A percentile compares a stretch with the other conserved stretches of the same genome.
Conservation (phyloP, 768 basidiomycete species). For the Tricholoma hemisulphureum region DNA sequence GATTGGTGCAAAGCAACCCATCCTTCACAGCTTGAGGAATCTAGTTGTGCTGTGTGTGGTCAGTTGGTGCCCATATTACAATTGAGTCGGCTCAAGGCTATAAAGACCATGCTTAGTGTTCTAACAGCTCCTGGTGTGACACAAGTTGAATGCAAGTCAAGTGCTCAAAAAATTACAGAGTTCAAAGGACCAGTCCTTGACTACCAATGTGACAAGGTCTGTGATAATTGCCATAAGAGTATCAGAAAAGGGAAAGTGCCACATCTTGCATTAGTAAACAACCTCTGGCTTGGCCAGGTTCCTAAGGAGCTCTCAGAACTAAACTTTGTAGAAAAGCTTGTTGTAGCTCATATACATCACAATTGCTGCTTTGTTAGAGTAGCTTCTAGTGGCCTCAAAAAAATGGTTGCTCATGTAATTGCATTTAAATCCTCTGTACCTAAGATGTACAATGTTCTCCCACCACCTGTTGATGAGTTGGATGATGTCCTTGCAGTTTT, state of each 20-base stretch:
- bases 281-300: background rate
- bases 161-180: background rate
- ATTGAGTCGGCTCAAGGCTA: background rate
- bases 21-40: background rate
- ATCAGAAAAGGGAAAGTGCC: background rate
- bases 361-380: constrained; percentile 27
- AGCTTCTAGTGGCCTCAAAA: constrained; percentile 22
- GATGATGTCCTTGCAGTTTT: constrained; percentile 33
- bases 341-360: constrained; percentile 8
- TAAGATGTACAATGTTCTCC: constrained; percentile 25
- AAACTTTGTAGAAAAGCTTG: constrained; percentile 1
- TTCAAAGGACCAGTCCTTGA: constrained; percentile 2
- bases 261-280: background rate
- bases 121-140: constrained; percentile 2
- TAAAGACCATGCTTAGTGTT: constrained; percentile 1
- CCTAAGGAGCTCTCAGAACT: background rate
- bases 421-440: constrained; percentile 28
- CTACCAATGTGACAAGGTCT: background rate
- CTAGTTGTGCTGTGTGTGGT: constrained; percentile 3
- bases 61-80: background rate
- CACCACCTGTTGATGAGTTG: constrained; percentile 24
- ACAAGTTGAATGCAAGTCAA: background rate
- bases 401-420: constrained; percentile 35
- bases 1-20: background rate
- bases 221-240: background rate